These are phyloP conservation scores for Ogataea minuta DNA, from an alignment of 805 yeast genomes.

Conservation along the genomic window DNA sequence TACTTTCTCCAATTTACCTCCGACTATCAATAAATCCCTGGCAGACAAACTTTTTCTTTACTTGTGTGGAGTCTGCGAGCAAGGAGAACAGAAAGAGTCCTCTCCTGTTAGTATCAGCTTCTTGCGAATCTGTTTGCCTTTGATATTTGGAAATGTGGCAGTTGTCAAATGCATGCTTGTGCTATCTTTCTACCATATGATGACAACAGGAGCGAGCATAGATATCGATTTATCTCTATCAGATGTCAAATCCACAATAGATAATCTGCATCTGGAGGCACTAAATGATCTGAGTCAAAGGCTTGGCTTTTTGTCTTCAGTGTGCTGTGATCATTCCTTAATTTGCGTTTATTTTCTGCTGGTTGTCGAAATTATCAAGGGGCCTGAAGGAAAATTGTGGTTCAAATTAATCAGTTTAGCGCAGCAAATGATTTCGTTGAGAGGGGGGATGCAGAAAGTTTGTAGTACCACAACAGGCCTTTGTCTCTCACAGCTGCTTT, in stretches of 20 bases:
- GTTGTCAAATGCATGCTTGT: constrained; percentile 19
- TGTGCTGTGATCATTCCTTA: constrained; percentile 24
- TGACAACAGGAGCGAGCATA: not conserved
- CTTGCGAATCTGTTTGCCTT: constrained; percentile 16
- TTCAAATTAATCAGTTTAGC: constrained; percentile 11
- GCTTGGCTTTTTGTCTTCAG: constrained; percentile 15
- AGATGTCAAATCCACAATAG: not conserved
- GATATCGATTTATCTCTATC: not conserved
- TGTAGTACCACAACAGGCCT: constrained; percentile 16
- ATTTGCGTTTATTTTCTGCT: constrained; percentile 16
- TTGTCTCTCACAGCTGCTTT: constrained; percentile 18
- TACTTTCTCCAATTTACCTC: constrained; percentile 15
- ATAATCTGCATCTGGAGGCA: constrained; percentile 9
- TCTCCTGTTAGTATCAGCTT: constrained; percentile 6
- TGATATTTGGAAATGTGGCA: constrained; percentile 19
- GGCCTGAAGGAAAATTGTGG: constrained; percentile 10
- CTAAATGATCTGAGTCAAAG: constrained; percentile 17
- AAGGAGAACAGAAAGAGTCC: not conserved
- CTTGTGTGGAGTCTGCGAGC: constrained; percentile 10
- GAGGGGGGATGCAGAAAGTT: constrained; percentile 20
- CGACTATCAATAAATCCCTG: constrained; percentile 6
- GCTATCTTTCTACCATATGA: constrained; percentile 16
- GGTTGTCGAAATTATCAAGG: constrained; percentile 15
- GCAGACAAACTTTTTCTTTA: constrained; percentile 15
- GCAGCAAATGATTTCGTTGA: constrained; percentile 19